Evolutionary conservation across 441 rosid genomes (phyloP).

Genomic region (Bocquillonia castaneifolia): DNA sequence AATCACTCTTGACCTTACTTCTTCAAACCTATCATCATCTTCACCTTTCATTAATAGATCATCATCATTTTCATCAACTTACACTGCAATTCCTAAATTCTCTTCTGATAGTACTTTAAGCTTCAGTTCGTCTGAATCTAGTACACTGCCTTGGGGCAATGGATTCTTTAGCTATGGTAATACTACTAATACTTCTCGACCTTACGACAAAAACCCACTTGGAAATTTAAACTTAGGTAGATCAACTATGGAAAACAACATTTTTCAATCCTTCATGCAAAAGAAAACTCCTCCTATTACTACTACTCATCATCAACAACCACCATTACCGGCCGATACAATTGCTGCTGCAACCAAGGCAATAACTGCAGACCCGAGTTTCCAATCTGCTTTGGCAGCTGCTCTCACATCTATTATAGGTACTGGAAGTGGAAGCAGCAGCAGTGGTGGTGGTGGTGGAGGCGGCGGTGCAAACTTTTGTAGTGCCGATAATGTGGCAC

Average conservation of each 20-base stretch:
- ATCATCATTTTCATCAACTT: constrained; percentile 21
- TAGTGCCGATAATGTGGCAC: constrained; percentile 20
- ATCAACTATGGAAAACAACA: constrained; percentile 27
- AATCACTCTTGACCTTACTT: constrained; percentile 63
- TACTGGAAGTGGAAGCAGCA: constrained; percentile 1
- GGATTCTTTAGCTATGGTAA: constrained; percentile 34
- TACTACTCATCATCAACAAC: constrained; percentile 20
- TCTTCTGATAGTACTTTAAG: constrained; percentile 40
- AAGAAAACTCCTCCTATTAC: constrained; percentile 29
- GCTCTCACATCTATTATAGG: constrained; percentile 74
- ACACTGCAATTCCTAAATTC: constrained; percentile 29
- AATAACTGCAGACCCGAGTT: constrained; percentile 71
- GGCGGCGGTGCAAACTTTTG: constrained; percentile 15
- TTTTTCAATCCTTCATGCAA: constrained; percentile 36
- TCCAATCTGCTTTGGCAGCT: constrained; percentile 66
- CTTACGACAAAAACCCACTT: constrained; percentile 33
- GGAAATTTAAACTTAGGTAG: constrained; percentile 37
- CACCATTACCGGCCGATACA: constrained; percentile 42
- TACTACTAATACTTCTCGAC: constrained; percentile 20
- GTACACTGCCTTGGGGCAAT: constrained; percentile 38
- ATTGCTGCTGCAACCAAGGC: constrained; percentile 63
- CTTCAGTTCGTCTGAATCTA: constrained; percentile 43
- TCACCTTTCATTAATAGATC: constrained; percentile 33
- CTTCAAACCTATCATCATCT: constrained; percentile 36
- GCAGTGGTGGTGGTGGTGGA: not conserved